Percentiles rank a stretch among this genome's conserved stretches.
Evolutionary conservation across 768 basidiomycete species (phyloP).

Genomic region (Suillus tomentosus): DNA sequence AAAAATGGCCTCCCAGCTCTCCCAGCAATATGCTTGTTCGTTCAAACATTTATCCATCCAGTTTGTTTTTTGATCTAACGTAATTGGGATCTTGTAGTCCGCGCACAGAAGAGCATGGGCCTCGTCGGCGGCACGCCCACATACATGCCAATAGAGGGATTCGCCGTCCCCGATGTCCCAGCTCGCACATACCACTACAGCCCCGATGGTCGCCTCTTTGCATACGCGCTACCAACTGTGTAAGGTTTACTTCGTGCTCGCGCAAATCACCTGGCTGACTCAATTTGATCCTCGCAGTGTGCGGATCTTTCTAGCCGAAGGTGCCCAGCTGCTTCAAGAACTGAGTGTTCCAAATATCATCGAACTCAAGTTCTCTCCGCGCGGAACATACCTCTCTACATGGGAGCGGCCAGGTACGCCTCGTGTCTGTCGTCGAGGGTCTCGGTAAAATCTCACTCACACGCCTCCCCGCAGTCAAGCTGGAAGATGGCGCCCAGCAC

Average conservation of each 20-base stretch:
- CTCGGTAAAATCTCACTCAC: conserved; percentile 17
- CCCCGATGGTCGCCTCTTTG: conserved; percentile 83
- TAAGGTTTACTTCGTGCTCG: conserved; percentile 43
- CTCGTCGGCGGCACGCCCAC: conserved; percentile 81
- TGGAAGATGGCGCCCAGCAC: conserved; percentile 88
- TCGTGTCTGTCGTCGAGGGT: conserved; percentile 25
- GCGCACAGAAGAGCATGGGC: conserved; percentile 92
- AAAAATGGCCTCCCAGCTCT: conserved; percentile 69
- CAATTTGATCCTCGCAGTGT: conserved; percentile 48
- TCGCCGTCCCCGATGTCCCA: conserved; percentile 66
- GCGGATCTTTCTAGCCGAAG: conserved; percentile 75
- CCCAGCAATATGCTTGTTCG: conserved; percentile 87
- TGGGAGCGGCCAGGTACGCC: conserved; percentile 86
- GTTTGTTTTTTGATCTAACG: conserved; percentile 18
- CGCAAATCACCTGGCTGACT: conserved; percentile 20
- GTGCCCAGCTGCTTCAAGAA: conserved; percentile 72
- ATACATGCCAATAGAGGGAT: conserved; percentile 66
- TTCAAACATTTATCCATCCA: conserved; percentile 19
- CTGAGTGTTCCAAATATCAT: conserved; percentile 73
- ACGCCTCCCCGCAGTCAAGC: conserved; percentile 54
- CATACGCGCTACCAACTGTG: conserved; percentile 77
- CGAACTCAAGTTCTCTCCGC: conserved; percentile 90
- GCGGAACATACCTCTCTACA: conserved; percentile 90
- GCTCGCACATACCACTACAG: conserved; percentile 82
- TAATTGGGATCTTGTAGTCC: conserved; percentile 51